These are phyloP conservation scores for Cercophora samala DNA, from an alignment of 495 filamentous ascomycete genomes.

Conservation along the genomic window DNA sequence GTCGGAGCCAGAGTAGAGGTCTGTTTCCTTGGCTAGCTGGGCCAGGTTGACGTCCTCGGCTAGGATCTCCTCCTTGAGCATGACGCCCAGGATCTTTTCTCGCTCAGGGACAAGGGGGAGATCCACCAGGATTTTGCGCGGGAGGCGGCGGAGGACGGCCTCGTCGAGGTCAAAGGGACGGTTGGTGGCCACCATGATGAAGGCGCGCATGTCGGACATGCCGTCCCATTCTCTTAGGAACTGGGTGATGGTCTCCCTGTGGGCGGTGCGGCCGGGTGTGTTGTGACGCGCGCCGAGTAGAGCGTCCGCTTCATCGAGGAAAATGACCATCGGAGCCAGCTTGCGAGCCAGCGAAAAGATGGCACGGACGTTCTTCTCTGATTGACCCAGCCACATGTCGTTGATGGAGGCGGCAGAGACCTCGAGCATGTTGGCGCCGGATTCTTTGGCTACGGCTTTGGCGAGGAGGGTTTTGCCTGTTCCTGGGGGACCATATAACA, in stretches of 20 bases:
- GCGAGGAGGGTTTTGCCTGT: constrained; percentile 95
- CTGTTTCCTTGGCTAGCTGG: constrained; percentile 69
- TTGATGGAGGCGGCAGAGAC: constrained; percentile 67
- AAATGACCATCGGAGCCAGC: constrained; percentile 88
- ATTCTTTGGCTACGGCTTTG: constrained; percentile 93
- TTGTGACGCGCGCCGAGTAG: constrained; percentile 73
- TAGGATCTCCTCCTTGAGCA: constrained; percentile 73
- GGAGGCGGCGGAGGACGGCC: constrained; percentile 81
- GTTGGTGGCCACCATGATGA: constrained; percentile 99
- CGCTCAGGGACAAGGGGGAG: constrained; percentile 77
- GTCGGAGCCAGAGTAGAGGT: constrained; percentile 95
- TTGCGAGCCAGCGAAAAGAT: constrained; percentile 91
- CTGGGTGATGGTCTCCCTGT: constrained; percentile 94
- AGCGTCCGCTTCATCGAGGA: constrained; percentile 95
- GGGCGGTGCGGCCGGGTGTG: constrained; percentile 53
- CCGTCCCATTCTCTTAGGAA: constrained; percentile 99
- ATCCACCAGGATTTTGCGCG: constrained; percentile 81
- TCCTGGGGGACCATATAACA: constrained; percentile 92
- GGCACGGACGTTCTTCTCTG: constrained; percentile 93
- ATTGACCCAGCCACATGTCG: constrained; percentile 94
- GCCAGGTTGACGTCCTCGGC: constrained; percentile 65
- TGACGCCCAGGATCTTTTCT: constrained; percentile 75
- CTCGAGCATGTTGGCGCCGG: constrained; percentile 73
- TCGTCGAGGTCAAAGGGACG: constrained; percentile 94
- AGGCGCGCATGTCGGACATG: constrained; percentile 77